Evolutionary conservation across 2,329 filamentous ascomycete genomes (phyloP).

Genomic region (Teratosphaeria zuluensis): DNA sequence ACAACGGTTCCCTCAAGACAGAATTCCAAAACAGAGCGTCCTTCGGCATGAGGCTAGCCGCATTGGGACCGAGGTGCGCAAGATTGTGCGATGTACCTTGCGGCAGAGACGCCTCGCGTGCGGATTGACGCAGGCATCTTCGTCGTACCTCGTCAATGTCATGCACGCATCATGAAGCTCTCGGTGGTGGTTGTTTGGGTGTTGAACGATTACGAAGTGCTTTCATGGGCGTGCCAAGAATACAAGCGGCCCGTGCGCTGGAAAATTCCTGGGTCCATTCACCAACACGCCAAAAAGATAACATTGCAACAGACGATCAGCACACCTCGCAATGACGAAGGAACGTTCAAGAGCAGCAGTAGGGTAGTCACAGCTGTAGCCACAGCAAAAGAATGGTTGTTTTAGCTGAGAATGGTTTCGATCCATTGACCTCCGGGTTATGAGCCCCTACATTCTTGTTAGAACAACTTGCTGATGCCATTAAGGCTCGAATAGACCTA

Average conservation of each 20-base stretch:
- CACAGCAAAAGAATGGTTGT: constrained; percentile 3
- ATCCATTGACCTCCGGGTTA: constrained; percentile 23
- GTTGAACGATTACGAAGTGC: too few species aligned
- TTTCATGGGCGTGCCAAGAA: too few species aligned
- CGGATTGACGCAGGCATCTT: neutral
- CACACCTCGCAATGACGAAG: too few species aligned
- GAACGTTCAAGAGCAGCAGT: too few species aligned
- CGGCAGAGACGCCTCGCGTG: neutral
- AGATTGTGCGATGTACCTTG: constrained; percentile 1
- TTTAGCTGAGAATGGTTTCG: constrained; percentile 22
- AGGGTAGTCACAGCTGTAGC: neutral
- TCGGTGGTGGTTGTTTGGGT: neutral
- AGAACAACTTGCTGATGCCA: too few species aligned
- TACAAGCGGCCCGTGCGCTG: too few species aligned
- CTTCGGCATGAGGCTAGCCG: neutral
- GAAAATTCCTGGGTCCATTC: too few species aligned
- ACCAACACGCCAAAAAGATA: too few species aligned
- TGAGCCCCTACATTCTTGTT: too few species aligned
- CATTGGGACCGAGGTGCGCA: constrained; percentile 1
- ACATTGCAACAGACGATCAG: too few species aligned
- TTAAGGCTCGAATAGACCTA: too few species aligned
- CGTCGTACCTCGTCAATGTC: neutral
- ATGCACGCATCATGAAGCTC: too few species aligned
- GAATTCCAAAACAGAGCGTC: constrained; percentile 3
- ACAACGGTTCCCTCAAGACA: constrained; percentile 1